Conservation (phyloP, 2,329 filamentous ascomycete species). For the Monosporascus sp. region DNA sequence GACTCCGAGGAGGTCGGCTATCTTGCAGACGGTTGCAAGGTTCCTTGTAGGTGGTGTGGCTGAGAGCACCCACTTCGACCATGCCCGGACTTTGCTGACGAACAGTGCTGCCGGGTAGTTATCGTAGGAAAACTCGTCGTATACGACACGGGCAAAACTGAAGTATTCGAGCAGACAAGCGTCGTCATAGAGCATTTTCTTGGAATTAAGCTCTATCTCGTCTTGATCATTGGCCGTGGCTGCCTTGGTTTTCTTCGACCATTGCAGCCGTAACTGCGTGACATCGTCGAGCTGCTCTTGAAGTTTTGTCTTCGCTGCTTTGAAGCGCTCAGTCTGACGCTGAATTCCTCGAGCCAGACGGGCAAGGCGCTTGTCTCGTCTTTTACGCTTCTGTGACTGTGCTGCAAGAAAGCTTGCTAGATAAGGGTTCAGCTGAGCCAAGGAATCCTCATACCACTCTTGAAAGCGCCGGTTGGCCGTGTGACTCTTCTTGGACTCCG, state of each 20-base stretch:
- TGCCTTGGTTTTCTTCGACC: not conserved
- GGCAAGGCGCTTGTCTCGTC: not conserved
- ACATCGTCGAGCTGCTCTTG: not conserved
- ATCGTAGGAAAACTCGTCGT: slow-evolving; percentile 40
- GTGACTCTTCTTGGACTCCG: not conserved
- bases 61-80: slow-evolving; percentile 38
- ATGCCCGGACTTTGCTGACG: slow-evolving; percentile 25
- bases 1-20: slow-evolving; percentile 30
- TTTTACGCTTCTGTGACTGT: not conserved
- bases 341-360: not conserved
- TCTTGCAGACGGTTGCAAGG: slow-evolving; percentile 30
- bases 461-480: slow-evolving; percentile 9
- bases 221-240: not conserved
- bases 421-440: slow-evolving; percentile 6
- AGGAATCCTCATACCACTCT: slow-evolving; percentile 19
- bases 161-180: slow-evolving; percentile 30
- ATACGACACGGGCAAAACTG: slow-evolving; percentile 33
- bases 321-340: not conserved
- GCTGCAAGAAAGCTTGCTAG: not conserved
- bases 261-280: not conserved
- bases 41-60: slow-evolving; percentile 34
- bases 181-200: slow-evolving; percentile 7
- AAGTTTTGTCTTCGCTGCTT: not conserved
- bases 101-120: slow-evolving; percentile 27
- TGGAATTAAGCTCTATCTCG: not conserved